Evolutionary conservation across 768 basidiomycete genomes (phyloP).

Genomic region (Clavaria fumosa): DNA sequence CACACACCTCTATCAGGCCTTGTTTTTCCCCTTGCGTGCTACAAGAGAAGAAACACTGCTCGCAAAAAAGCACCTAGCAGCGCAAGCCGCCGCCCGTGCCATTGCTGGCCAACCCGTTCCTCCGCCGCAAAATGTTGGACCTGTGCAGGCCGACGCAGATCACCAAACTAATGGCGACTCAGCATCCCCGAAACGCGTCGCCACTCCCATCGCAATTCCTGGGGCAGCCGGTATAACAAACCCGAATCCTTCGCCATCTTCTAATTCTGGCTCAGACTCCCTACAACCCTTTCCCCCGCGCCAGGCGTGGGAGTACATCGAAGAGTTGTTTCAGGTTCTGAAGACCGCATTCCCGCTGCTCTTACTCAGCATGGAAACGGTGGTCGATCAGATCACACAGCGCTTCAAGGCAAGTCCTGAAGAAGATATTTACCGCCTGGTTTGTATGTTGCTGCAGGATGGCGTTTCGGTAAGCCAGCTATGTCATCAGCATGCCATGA

Average conservation of each 20-base stretch:
- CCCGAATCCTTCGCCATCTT: too few relatives aligned
- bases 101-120: background rate
- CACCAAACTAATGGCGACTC: background rate
- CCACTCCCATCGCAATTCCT: slow-evolving; percentile 1
- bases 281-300: slow-evolving; percentile 27
- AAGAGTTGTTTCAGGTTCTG: slow-evolving; percentile 83
- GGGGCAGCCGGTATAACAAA: slow-evolving; percentile 9
- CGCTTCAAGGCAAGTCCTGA: slow-evolving; percentile 83
- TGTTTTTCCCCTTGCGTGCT: slow-evolving; percentile 92
- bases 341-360: slow-evolving; percentile 95
- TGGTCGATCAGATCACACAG: slow-evolving; percentile 85
- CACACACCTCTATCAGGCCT: slow-evolving; percentile 38
- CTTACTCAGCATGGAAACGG: slow-evolving; percentile 88
- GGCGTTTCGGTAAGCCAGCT: slow-evolving; percentile 53
- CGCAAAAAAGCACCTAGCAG: slow-evolving; percentile 22
- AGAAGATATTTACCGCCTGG: slow-evolving; percentile 87
- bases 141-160: background rate
- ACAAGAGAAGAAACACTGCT: slow-evolving; percentile 52
- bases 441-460: slow-evolving; percentile 77
- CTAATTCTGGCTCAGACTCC: too few relatives aligned
- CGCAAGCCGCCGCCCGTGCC: slow-evolving; percentile 21
- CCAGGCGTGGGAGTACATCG: slow-evolving; percentile 80
- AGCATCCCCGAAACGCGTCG: background rate
- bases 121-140: slow-evolving; percentile 2
- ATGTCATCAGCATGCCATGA: background rate